Evolutionary conservation across 192 early-diverging fungal genomes (phyloP).

Genomic region (Coemansia furcata): DNA sequence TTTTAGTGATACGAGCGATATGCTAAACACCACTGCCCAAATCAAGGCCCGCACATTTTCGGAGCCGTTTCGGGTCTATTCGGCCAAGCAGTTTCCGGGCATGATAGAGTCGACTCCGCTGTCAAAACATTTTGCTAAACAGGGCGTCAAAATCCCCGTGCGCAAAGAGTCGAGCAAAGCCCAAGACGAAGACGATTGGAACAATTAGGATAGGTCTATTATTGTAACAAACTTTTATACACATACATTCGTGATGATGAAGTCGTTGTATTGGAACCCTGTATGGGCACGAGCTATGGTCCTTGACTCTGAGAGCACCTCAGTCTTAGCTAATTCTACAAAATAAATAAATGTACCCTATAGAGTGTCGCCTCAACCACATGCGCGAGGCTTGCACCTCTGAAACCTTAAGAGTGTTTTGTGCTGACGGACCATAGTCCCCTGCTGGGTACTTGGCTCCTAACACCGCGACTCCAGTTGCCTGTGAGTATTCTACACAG

Average conservation of each 20-base stretch:
- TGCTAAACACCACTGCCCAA: constrained; percentile 48
- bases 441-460: too few species aligned
- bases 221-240: neutral
- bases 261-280: too few species aligned
- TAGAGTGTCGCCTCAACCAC: too few species aligned
- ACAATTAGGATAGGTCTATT: neutral
- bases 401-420: too few species aligned
- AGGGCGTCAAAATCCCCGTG: constrained; percentile 75
- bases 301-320: too few species aligned
- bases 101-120: constrained; percentile 74
- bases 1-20: constrained; percentile 39
- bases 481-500: too few species aligned
- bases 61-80: constrained; percentile 66
- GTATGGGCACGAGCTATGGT: too few species aligned
- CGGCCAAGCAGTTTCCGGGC: constrained; percentile 75
- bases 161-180: constrained; percentile 61
- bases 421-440: too few species aligned
- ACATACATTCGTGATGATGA: neutral
- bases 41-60: constrained; percentile 62
- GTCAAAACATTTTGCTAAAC: constrained; percentile 70
- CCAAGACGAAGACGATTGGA: constrained; percentile 25
- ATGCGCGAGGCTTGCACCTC: too few species aligned
- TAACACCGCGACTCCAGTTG: too few species aligned
- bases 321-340: too few species aligned
- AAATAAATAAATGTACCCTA: too few species aligned